These are phyloP conservation scores for Hanseniaspora gamundiae DNA, from an alignment of 1,139 yeast species.

Conservation along the genomic window DNA sequence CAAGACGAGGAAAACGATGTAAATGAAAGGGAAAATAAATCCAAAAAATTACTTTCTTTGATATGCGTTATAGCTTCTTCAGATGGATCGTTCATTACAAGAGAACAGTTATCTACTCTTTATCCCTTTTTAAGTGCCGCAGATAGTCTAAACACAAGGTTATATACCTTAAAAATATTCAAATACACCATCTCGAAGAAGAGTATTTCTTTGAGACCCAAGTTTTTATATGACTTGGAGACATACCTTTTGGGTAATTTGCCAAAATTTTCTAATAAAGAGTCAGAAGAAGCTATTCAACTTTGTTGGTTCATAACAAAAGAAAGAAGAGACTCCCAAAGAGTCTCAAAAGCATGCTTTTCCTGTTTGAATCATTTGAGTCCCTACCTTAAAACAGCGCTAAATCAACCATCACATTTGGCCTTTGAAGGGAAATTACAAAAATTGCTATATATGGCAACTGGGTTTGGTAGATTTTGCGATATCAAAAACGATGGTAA, in stretches of 20 bases:
- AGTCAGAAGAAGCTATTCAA: slow-evolving; percentile 59
- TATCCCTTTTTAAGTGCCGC: slow-evolving; percentile 46
- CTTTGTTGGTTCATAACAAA: slow-evolving; percentile 45
- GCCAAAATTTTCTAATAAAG: slow-evolving; percentile 45
- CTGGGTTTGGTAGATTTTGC: slow-evolving; percentile 61
- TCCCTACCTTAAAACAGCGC: slow-evolving; percentile 30
- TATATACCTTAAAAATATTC: slow-evolving; percentile 42
- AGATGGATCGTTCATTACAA: slow-evolving; percentile 36
- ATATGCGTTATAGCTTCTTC: slow-evolving; percentile 29
- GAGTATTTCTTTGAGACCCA: slow-evolving; percentile 35
- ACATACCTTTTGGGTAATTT: slow-evolving; percentile 38
- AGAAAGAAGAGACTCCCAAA: slow-evolving; percentile 33
- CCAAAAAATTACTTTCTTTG: slow-evolving; percentile 44
- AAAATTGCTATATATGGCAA: slow-evolving; percentile 50
- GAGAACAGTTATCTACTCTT: slow-evolving; percentile 50
- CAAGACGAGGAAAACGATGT: slow-evolving; percentile 14
- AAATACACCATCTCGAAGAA: slow-evolving; percentile 33
- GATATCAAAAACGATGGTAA: slow-evolving; percentile 36
- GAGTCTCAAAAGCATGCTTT: slow-evolving; percentile 47
- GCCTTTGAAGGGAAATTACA: slow-evolving; percentile 35
- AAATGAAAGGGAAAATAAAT: slow-evolving; percentile 25
- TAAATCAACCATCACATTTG: slow-evolving; percentile 14
- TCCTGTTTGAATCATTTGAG: slow-evolving; percentile 42
- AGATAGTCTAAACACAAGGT: slow-evolving; percentile 31
- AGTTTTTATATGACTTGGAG: slow-evolving; percentile 41